Evolutionary conservation across 495 filamentous ascomycete species (phyloP).

Genomic region (Cercophora scortea): DNA sequence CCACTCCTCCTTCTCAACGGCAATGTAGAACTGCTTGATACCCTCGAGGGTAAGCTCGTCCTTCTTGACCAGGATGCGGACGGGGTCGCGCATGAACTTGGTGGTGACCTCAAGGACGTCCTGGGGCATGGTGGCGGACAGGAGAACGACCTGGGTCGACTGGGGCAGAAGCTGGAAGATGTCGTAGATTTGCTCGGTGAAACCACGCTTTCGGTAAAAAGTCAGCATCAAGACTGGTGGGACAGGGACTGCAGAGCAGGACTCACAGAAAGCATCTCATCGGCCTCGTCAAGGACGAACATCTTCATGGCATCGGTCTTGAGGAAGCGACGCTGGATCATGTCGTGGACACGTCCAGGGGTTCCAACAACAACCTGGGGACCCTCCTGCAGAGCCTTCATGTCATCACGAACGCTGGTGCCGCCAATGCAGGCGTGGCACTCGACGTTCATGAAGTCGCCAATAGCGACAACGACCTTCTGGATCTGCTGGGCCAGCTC

Average conservation of each 20-base stretch:
- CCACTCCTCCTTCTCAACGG: constrained; percentile 99
- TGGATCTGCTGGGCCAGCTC: constrained; percentile 98
- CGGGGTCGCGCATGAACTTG: constrained; percentile 99
- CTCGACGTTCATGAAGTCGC: constrained; percentile 99
- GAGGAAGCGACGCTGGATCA: constrained; percentile 94
- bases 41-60: constrained; percentile 97
- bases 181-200: constrained; percentile 99
- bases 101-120: constrained; percentile 99
- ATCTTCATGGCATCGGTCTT: constrained; percentile 97
- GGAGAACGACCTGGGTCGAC: constrained; percentile 93
- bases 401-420: constrained; percentile 95
- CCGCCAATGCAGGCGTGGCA: constrained; percentile 98
- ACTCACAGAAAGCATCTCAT: constrained; percentile 81
- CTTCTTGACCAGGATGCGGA: constrained; percentile 98
- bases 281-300: constrained; percentile 96
- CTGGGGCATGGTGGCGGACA: constrained; percentile 94
- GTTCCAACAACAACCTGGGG: constrained; percentile 96
- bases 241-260: background rate
- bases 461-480: constrained; percentile 92
- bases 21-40: constrained; percentile 99
- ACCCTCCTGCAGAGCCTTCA: constrained; percentile 91
- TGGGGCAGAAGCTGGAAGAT: constrained; percentile 95
- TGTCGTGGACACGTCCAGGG: constrained; percentile 92
- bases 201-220: constrained; percentile 60
- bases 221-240: background rate